Conservation (phyloP, 352 stramenopile species). For the Phytophthora multivora region DNA sequence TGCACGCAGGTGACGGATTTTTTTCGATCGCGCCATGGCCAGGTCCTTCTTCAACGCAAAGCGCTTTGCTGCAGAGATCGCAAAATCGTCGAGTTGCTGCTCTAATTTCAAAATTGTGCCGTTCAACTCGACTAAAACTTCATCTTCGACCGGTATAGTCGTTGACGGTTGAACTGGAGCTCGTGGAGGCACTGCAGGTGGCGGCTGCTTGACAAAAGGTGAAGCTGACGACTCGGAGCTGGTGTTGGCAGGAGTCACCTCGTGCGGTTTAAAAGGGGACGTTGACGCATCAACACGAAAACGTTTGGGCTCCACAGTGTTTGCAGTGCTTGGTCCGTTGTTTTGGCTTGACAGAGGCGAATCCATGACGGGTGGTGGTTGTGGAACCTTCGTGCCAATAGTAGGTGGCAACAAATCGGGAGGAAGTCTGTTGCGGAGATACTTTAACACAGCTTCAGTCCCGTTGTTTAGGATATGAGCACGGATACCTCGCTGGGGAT, state of each 20-base stretch:
- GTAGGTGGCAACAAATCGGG: slow-evolving; percentile 27
- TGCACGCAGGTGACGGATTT: slow-evolving; percentile 64
- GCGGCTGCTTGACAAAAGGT: slow-evolving; percentile 9
- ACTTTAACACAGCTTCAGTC: slow-evolving; percentile 76
- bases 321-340: slow-evolving; percentile 11
- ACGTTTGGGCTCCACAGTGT: slow-evolving; percentile 34
- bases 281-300: slow-evolving; percentile 32
- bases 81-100: slow-evolving; percentile 63
- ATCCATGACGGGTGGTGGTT: no score
- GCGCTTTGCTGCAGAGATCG: slow-evolving; percentile 67
- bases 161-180: not conserved
- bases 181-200: slow-evolving; percentile 4
- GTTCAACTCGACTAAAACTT: slow-evolving; percentile 41
- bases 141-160: slow-evolving; percentile 17
- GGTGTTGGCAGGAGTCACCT: slow-evolving; percentile 10
- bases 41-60: slow-evolving; percentile 85
- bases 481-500: slow-evolving; percentile 79
- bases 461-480: slow-evolving; percentile 68
- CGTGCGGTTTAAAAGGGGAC: slow-evolving; percentile 18
- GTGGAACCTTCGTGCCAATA: slow-evolving; percentile 11
- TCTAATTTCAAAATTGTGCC: slow-evolving; percentile 58
- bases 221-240: slow-evolving; percentile 8
- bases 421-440: slow-evolving; percentile 65
- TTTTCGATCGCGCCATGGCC: slow-evolving; percentile 69
- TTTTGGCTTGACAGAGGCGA: slow-evolving; percentile 25